Evolutionary conservation across 2,329 filamentous ascomycete species (phyloP), one percentile per base, ranked within the genome.

Genomic region (Trichophyton rubrum): DNA sequence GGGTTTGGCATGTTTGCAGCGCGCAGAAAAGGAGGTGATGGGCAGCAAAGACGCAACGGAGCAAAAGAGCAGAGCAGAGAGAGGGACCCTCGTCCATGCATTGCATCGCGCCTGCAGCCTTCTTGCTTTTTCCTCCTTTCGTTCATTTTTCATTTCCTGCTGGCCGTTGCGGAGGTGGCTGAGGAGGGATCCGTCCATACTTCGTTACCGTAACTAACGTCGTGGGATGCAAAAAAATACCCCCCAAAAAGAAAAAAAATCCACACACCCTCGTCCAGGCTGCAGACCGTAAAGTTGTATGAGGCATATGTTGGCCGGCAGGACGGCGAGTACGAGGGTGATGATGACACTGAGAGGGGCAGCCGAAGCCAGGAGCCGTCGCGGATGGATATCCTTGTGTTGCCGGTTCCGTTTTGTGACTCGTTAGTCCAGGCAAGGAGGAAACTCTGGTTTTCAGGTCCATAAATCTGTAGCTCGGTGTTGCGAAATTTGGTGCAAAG

Each of bases 371-470:
- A 33, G 49, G 22, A 53, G 22, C 49, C 49, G 49, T 30, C 49
- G 49, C 22, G 49, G 49, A 30, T 53, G 49, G 33, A 53, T 53
- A 53, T 53, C 49, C 49, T 53, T 53, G 49, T 53, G 49, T 13
- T 53, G 27, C 49, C 49, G 49, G 49, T 13, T 53, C 49, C 49
- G n/a, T 53, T 38, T 13, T 38, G 33, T 38, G 33, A 38, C 33
- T 38, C 33, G 33, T 38, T 38, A 38, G 9, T 13, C 8, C 33
- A 13, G 9, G 33, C 33, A 38, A 38, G 9, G 33, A 38, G 33
- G 33, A 38, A 13, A 38, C 13, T 8, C 33, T 9, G 33, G 33
- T 13, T 38, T 38, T 13, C 33, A 38, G 33, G 11, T 38, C 33
- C 33, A 38, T 38, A 38, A 38, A 13, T 38, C 11, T 38, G 33